Conservation (phyloP, 225 moss, liverwort and hornwort species). For the Polytrichum commune region DNA sequence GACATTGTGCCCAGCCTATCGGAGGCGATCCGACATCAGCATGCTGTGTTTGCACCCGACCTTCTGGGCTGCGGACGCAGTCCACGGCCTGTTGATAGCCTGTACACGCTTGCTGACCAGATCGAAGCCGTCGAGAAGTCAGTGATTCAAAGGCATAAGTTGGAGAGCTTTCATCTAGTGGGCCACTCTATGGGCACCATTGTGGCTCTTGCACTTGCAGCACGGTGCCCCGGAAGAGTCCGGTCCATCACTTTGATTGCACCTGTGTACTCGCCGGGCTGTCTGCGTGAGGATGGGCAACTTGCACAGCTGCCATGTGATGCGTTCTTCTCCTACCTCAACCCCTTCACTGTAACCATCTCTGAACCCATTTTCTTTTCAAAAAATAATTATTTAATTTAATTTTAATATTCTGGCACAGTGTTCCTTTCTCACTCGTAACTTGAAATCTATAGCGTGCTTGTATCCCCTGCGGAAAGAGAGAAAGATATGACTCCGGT, state of each 20-base stretch:
- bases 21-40: constrained; percentile 21
- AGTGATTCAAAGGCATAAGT: constrained; percentile 36
- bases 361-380: too few relatives aligned
- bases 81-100: constrained; percentile 58
- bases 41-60: constrained; percentile 59
- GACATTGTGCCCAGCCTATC: constrained; percentile 37
- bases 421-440: background rate
- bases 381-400: too few relatives aligned
- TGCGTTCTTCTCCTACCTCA: constrained; percentile 53
- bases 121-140: constrained; percentile 65
- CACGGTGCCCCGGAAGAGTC: constrained; percentile 55
- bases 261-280: constrained; percentile 58
- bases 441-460: background rate
- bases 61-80: constrained; percentile 65
- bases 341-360: constrained; percentile 43
- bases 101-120: constrained; percentile 59
- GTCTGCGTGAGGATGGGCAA: constrained; percentile 46
- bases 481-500: too few relatives aligned
- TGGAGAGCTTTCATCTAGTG: constrained; percentile 62
- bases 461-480: too few relatives aligned
- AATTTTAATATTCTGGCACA: too few relatives aligned
- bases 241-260: constrained; percentile 64
- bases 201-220: constrained; percentile 55
- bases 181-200: constrained; percentile 75
- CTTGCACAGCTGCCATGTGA: constrained; percentile 53